Evolutionary conservation across 148 eudicot species (phyloP).

Genomic region (Arctostaphylos glauca): DNA sequence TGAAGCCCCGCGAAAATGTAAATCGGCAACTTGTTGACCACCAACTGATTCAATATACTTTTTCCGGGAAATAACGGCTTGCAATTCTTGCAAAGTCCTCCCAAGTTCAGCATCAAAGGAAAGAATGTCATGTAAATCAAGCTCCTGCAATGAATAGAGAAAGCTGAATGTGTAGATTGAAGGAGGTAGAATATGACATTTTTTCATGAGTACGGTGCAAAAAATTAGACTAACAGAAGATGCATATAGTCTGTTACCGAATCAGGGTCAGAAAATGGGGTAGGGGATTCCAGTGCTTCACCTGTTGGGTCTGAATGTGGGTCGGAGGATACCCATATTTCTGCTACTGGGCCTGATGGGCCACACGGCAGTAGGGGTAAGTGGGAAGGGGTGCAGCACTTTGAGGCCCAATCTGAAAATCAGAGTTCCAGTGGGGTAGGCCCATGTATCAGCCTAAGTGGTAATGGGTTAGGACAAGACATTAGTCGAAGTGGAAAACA

Average conservation of each 20-base stretch:
- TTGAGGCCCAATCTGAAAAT: too few species aligned
- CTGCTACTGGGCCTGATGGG: too few species aligned
- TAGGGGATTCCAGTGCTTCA: too few species aligned
- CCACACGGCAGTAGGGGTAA: too few species aligned
- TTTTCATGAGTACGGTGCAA: not conserved
- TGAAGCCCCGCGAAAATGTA: conserved; percentile 69
- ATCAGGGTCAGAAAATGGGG: too few species aligned
- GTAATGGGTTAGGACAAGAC: too few species aligned
- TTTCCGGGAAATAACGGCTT: conserved; percentile 76
- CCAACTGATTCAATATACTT: conserved; percentile 76
- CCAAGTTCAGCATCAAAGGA: conserved; percentile 89
- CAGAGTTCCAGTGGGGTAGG: too few species aligned
- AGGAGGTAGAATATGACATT: not conserved
- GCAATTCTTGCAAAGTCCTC: conserved; percentile 79
- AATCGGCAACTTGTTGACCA: conserved; percentile 50
- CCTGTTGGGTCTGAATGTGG: too few species aligned
- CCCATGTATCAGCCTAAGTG: too few species aligned
- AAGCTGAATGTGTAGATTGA: not conserved
- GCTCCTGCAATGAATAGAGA: conserved; percentile 58
- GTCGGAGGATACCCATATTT: too few species aligned
- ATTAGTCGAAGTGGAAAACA: too few species aligned
- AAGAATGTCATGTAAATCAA: conserved; percentile 90
- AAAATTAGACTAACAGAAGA: not conserved
- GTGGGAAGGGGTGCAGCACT: too few species aligned
- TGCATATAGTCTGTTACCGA: not conserved